phyloP scores from a whole-genome alignment of 768 basidiomycete genomes.

The Termitomyces sp. region DNA sequence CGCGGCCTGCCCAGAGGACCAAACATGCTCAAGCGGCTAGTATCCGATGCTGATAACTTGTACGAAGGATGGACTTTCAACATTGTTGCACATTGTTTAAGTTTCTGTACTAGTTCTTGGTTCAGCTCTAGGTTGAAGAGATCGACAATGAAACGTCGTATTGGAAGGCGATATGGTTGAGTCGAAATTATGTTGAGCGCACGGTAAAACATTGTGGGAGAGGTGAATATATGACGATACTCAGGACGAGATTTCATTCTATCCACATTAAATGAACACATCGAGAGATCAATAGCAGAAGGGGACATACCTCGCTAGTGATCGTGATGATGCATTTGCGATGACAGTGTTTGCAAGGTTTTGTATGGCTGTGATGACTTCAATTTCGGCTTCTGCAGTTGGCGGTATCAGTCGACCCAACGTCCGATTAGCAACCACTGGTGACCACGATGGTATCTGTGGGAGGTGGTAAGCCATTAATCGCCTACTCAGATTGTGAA shows the following conservation, averaged over 20 bases:
- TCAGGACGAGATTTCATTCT: constrained; percentile 78
- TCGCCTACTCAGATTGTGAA: background rate
- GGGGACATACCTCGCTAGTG: constrained; percentile 66
- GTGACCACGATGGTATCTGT: constrained; percentile 75
- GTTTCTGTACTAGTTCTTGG: constrained; percentile 47
- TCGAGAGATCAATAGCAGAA: background rate
- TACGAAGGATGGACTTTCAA: constrained; percentile 44
- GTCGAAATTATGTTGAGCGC: constrained; percentile 85
- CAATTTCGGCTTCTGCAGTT: constrained; percentile 65
- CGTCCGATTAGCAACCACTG: constrained; percentile 29
- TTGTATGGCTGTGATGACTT: constrained; percentile 85
- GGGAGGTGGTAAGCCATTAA: constrained; percentile 6
- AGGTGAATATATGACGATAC: constrained; percentile 72
- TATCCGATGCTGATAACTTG: constrained; percentile 33
- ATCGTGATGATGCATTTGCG: constrained; percentile 89
- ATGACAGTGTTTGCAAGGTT: constrained; percentile 95
- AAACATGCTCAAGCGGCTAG: constrained; percentile 58
- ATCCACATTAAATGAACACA: constrained; percentile 1
- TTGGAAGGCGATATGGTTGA: constrained; percentile 86
- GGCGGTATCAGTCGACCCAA: constrained; percentile 58
- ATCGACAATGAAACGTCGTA: constrained; percentile 89
- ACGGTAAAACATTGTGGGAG: constrained; percentile 75
- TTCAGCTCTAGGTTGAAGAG: constrained; percentile 84
- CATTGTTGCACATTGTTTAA: constrained; percentile 46
- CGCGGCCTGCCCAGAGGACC: constrained; percentile 47